Conservation (phyloP, 495 filamentous ascomycete genomes). For the Penicillium coffeae region DNA sequence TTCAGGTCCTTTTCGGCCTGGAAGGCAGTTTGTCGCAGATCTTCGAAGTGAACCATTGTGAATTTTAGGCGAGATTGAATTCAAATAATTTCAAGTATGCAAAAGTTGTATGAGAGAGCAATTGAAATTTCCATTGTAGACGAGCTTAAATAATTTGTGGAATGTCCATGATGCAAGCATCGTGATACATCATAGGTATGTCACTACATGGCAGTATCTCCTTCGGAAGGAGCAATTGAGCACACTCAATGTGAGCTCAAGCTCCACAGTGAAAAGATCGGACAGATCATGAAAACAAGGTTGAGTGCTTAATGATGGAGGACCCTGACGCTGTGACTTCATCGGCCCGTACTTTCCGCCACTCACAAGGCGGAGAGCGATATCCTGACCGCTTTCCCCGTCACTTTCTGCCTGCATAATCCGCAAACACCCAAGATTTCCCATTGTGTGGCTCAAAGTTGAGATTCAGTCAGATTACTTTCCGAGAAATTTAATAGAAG, state of each 20-base stretch:
- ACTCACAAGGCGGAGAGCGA: not conserved
- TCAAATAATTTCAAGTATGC: not conserved
- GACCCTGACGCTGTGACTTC: conserved; percentile 15
- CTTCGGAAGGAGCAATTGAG: not conserved
- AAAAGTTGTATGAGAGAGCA: not conserved
- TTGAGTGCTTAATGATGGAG: not conserved
- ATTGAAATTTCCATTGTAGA: not conserved
- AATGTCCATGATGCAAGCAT: conserved; percentile 14
- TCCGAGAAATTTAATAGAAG: no score
- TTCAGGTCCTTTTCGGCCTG: conserved; percentile 54
- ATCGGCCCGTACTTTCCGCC: no score
- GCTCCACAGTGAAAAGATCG: not conserved
- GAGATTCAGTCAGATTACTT: conserved; percentile 37
- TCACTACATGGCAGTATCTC: conserved; percentile 10
- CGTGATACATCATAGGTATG: conserved; percentile 41
- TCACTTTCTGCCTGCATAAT: no score
- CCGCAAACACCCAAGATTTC: no score
- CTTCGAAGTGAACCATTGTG: conserved; percentile 36
- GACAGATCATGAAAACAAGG: not conserved
- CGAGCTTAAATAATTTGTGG: not conserved
- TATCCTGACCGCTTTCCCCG: no score
- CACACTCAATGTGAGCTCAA: not conserved
- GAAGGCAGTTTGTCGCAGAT: conserved; percentile 32
- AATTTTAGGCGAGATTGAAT: not conserved
- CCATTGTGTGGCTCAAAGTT: not conserved